A percentile compares a stretch with the other conserved stretches of the same genome.
phyloP scores from a whole-genome alignment of 2,329 filamentous ascomycete genomes.

The Talaromyces sp. region DNA sequence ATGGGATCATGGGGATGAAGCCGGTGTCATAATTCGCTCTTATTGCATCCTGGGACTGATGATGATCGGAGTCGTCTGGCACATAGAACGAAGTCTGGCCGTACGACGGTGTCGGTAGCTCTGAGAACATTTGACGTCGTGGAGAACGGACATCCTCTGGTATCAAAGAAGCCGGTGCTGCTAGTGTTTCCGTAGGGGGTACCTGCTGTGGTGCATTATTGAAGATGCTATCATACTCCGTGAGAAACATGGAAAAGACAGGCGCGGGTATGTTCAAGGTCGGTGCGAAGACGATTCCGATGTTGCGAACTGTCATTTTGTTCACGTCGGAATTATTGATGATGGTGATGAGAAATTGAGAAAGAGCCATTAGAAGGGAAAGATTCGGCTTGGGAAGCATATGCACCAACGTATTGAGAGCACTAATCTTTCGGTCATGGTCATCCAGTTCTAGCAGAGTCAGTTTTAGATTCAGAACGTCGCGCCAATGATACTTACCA shows the following conservation, averaged over 20 bases:
- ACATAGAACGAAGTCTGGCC: slow-evolving; percentile 53
- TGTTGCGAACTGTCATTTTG: slow-evolving; percentile 97
- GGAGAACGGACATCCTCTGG: slow-evolving; percentile 62
- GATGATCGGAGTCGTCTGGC: slow-evolving; percentile 27
- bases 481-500: slow-evolving; percentile 39
- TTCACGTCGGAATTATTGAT: slow-evolving; percentile 86
- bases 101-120: slow-evolving; percentile 63
- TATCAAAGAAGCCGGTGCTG: slow-evolving; percentile 35
- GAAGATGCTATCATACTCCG: slow-evolving; percentile 85
- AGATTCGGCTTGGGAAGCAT: slow-evolving; percentile 76
- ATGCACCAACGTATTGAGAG: slow-evolving; percentile 74
- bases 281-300: slow-evolving; percentile 96
- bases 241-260: slow-evolving; percentile 88
- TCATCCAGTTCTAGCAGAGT: slow-evolving; percentile 62
- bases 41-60: slow-evolving; percentile 22
- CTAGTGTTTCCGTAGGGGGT: slow-evolving; percentile 42
- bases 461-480: not conserved
- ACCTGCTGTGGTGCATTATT: slow-evolving; percentile 57
- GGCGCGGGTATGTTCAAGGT: slow-evolving; percentile 95
- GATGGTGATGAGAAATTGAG: slow-evolving; percentile 84
- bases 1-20: slow-evolving; percentile 51
- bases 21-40: slow-evolving; percentile 47
- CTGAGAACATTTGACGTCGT: slow-evolving; percentile 63
- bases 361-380: slow-evolving; percentile 76
- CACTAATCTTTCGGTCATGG: slow-evolving; percentile 69